Percentiles rank a stretch among this genome's conserved stretches.
These are phyloP conservation scores for Saccharomycopsis microspora DNA, from an alignment of 805 yeast genomes.

Conservation along the genomic window DNA sequence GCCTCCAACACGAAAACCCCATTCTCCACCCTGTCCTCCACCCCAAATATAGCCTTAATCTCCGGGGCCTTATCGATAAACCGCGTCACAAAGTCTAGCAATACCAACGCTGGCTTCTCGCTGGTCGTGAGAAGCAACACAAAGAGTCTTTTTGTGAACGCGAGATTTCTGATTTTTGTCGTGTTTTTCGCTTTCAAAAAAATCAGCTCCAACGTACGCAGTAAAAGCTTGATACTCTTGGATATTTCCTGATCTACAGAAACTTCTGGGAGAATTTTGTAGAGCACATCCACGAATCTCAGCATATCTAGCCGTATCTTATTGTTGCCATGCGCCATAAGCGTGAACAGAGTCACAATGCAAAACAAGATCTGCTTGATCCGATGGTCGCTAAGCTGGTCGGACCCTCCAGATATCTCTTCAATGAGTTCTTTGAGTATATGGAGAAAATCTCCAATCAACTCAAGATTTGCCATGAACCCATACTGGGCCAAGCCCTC, in stretches of 20 bases:
- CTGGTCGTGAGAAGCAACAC: slow-evolving; percentile 64
- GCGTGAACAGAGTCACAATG: slow-evolving; percentile 81
- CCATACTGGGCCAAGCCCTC: slow-evolving; percentile 91
- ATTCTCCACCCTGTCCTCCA: slow-evolving; percentile 80
- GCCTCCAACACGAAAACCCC: slow-evolving; percentile 63
- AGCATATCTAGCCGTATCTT: slow-evolving; percentile 75
- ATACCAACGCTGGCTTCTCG: slow-evolving; percentile 75
- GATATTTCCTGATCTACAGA: slow-evolving; percentile 78
- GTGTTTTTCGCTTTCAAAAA: slow-evolving; percentile 71
- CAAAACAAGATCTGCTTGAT: slow-evolving; percentile 64
- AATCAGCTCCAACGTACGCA: slow-evolving; percentile 67
- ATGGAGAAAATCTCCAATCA: slow-evolving; percentile 85
- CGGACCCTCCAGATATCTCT: slow-evolving; percentile 34
- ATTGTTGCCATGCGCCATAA: slow-evolving; percentile 63
- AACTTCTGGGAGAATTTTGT: slow-evolving; percentile 53
- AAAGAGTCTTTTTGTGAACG: slow-evolving; percentile 75
- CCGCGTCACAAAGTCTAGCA: slow-evolving; percentile 68
- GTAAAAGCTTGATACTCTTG: slow-evolving; percentile 71
- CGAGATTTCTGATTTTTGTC: slow-evolving; percentile 53
- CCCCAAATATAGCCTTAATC: slow-evolving; percentile 64
- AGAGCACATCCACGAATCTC: slow-evolving; percentile 66
- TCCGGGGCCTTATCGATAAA: slow-evolving; percentile 61
- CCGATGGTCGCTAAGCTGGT: slow-evolving; percentile 34
- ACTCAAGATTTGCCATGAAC: slow-evolving; percentile 83
- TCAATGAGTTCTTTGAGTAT: slow-evolving; percentile 73